A percentile compares a stretch with the other conserved stretches of the same genome.
phyloP scores from a whole-genome alignment of 495 filamentous ascomycete species.

The Aspergillus saccharolyticus region DNA sequence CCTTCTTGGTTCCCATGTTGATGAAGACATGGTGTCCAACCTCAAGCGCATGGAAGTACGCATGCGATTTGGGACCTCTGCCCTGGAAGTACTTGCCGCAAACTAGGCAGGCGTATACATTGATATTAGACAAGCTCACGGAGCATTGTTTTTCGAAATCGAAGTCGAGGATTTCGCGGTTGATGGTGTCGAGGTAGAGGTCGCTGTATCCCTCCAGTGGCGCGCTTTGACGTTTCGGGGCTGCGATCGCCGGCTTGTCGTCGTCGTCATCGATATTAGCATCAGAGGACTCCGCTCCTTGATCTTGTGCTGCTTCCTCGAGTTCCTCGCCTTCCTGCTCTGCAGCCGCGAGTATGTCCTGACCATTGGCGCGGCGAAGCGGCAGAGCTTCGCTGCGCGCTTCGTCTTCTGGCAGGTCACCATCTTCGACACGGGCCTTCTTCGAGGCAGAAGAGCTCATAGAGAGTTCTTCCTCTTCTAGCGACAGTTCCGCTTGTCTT shows the following conservation, averaged over 20 bases:
- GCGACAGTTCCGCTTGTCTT: constrained; percentile 67
- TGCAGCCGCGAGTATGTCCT: constrained; percentile 33
- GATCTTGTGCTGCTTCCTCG: constrained; percentile 33
- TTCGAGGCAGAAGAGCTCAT: constrained; percentile 70
- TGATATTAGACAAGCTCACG: constrained; percentile 91
- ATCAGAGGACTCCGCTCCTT: constrained; percentile 25
- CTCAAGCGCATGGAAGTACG: constrained; percentile 96
- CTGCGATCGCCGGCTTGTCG: constrained; percentile 36
- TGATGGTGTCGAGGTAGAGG: constrained; percentile 95
- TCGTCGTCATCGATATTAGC: constrained; percentile 41
- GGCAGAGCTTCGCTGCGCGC: constrained; percentile 36
- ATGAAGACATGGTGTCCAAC: constrained; percentile 94
- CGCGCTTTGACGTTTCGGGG: constrained; percentile 59
- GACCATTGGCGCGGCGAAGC: constrained; percentile 35
- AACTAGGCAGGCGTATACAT: constrained; percentile 96
- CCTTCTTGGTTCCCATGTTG: constrained; percentile 92
- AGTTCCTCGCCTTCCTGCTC: constrained; percentile 39
- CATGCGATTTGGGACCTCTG: constrained; percentile 86
- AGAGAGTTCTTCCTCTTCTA: constrained; percentile 55
- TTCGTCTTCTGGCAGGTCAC: constrained; percentile 28
- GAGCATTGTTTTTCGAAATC: constrained; percentile 99
- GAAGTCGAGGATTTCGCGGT: constrained; percentile 81
- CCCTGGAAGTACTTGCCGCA: constrained; percentile 98
- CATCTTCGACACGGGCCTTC: constrained; percentile 62
- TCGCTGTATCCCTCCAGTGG: constrained; percentile 89